Conservation (phyloP, 768 basidiomycete genomes). For the Serendipita sp. region DNA sequence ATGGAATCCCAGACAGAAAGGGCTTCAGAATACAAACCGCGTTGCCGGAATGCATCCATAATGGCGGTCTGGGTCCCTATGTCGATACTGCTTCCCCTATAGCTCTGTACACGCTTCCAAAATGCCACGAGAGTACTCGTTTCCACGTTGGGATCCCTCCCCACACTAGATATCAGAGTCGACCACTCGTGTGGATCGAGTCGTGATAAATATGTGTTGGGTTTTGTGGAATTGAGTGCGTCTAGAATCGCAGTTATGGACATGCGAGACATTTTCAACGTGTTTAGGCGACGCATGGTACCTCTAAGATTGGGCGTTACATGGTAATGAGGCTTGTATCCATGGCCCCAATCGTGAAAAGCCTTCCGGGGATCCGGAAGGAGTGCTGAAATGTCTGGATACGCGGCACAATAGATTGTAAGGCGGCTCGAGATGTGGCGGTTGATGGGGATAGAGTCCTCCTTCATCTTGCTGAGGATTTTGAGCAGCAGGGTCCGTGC, state of each 20-base stretch:
- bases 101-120: neutral
- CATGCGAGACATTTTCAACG: neutral
- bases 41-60: conserved; percentile 36
- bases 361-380: neutral
- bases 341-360: neutral
- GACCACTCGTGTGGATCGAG: conserved; percentile 4
- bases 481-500: neutral
- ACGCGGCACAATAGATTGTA: neutral
- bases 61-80: conserved; percentile 37
- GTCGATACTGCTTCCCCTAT: neutral
- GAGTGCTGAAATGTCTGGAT: neutral
- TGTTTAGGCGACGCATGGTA: neutral
- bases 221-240: neutral
- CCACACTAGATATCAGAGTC: neutral
- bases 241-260: neutral
- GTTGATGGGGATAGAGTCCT: neutral
- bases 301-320: neutral
- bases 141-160: neutral
- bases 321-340: neutral
- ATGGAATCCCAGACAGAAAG: conserved; percentile 30
- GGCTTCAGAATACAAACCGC: conserved; percentile 27
- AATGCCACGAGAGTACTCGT: neutral
- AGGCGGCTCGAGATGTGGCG: neutral
- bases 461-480: neutral
- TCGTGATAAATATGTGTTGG: neutral